Evolutionary conservation across 2,329 filamentous ascomycete genomes (phyloP).

Genomic region (Allantophomopsis cytisporea): DNA sequence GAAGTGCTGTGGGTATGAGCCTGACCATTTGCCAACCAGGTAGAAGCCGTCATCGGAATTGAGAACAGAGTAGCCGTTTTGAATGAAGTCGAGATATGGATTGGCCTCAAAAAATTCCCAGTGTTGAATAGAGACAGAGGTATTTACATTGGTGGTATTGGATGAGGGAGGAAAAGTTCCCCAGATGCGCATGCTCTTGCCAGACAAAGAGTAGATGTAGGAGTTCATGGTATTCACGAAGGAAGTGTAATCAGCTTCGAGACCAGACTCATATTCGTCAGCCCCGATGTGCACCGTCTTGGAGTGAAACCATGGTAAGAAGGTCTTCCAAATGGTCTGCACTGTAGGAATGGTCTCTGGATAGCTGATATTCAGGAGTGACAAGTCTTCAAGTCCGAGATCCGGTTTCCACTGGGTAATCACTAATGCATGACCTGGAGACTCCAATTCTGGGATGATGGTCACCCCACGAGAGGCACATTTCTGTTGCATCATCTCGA

Average conservation of each 20-base stretch:
- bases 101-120: slow-evolving; percentile 41
- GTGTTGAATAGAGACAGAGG: slow-evolving; percentile 36
- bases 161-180: slow-evolving; percentile 35
- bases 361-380: slow-evolving; percentile 38
- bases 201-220: slow-evolving; percentile 24
- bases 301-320: slow-evolving; percentile 39
- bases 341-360: slow-evolving; percentile 38
- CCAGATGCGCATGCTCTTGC: slow-evolving; percentile 38
- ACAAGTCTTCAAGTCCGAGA: slow-evolving; percentile 28
- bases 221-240: slow-evolving; percentile 37
- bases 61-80: slow-evolving; percentile 32
- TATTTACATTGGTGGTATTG: slow-evolving; percentile 22
- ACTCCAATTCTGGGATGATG: slow-evolving; percentile 44
- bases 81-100: slow-evolving; percentile 18
- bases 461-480: slow-evolving; percentile 42
- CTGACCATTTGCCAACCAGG: slow-evolving; percentile 32
- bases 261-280: slow-evolving; percentile 34
- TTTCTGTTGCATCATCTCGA: slow-evolving; percentile 34
- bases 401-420: slow-evolving; percentile 46
- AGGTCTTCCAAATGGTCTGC: slow-evolving; percentile 36
- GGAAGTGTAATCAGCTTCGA: slow-evolving; percentile 31
- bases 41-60: slow-evolving; percentile 41
- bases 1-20: slow-evolving; percentile 29
- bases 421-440: slow-evolving; percentile 40
- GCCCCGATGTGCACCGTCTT: slow-evolving; percentile 42